Base-by-base conservation (phyloP, 352 stramenopile genomes). In the Globisporangium irregulare region DNA sequence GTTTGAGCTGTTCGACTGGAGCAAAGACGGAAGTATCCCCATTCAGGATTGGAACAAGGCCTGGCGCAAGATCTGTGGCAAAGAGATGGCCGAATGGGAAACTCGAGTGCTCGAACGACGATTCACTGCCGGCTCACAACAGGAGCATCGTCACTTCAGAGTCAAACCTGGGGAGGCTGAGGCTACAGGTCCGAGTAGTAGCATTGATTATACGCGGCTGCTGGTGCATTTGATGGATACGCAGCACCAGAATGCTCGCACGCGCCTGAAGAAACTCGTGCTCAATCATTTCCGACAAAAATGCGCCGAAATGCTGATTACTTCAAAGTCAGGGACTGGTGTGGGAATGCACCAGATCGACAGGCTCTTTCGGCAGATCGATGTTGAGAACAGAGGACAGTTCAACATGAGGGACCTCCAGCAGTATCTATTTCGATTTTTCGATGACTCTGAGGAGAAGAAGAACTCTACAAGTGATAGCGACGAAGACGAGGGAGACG, bases 1-100 rank as follows among this genome's bases (percentile, higher is more conserved):
- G 1, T 69, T 90, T 0, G 72, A 83, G 59, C 64, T 72, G 3
- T 90, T 86, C 60, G 82, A 90, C 63, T 86, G 72, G 73, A 50
- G 84, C 4, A 62, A 64, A 7, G 54, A 77, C 12, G 80, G 77
- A 4, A 70, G 55, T 10, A 83, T 90, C 46, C 62, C 62, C 20
- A 59, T 61, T 10, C 65, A 78, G 1, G 82, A 90, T 59, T 87
- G 78, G 78, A 73, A 74, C 65, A 82, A 80, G 62, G 78, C 72
- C 0, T 90, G 79, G 69, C 72, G 77, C 0, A 53, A 77, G 6
- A 60, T 84, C 9, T 72, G 58, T 67, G 34, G 43, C 0, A 59
- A 41, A n/a, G 54, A 51, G 4, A 66, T 90, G 60, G 51, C 50
- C 0, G 71, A 77, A 14, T 90, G 82, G 80, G 70, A 86, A 46